Base-by-base conservation (phyloP, 768 basidiomycete species). In the Arthromyces matolae region DNA sequence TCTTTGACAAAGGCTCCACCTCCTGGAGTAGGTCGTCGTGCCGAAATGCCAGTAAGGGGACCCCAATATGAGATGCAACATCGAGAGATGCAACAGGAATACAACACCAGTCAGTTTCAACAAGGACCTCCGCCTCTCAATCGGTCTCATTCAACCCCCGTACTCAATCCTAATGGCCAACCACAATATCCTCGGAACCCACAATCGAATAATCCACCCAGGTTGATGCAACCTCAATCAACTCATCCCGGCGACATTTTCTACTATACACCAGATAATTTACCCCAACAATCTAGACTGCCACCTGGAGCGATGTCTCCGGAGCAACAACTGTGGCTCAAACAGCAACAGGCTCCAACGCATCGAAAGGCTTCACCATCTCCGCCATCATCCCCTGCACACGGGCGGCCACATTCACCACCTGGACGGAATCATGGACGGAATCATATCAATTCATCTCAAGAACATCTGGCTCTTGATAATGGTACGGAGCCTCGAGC, bases 51-150 rank as follows among this genome's bases (percentile, higher is more conserved):
- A 7, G 79, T 97, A 45, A 83, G 84, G 52, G 83, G 89, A 4
- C 91, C 94, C 31, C 88, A 91, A 58, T 97, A 95, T 62, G 94
- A 95, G 60, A 85, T 89, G 80, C 94, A 97, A 63, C 88, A 92
- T 64, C 83, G 87, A 19, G 89, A 85, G 41, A 92, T 97, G 78
- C 89, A 93, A 64, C 86, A 93, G 58, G 91, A 95, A 62, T 89
- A 89, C 53, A 73, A 75, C 45, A 67, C 63, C 44, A 65, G 65
- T 22, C 69, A 66, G 40, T 52, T 54, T 1, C 68, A 71, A 48
- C 66, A 66, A 18, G 68, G 54, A 16, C 36, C 42, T 27, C 43
- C 55, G 29, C 54, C 54, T 13, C 60, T 62, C 50, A 54, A 51
- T 31, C 55, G 65, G 45, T 49, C 62, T 27, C 12, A 56, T 9